Evolutionary conservation across 2,329 filamentous ascomycete species (phyloP).

Genomic region (Balansia obtecta): DNA sequence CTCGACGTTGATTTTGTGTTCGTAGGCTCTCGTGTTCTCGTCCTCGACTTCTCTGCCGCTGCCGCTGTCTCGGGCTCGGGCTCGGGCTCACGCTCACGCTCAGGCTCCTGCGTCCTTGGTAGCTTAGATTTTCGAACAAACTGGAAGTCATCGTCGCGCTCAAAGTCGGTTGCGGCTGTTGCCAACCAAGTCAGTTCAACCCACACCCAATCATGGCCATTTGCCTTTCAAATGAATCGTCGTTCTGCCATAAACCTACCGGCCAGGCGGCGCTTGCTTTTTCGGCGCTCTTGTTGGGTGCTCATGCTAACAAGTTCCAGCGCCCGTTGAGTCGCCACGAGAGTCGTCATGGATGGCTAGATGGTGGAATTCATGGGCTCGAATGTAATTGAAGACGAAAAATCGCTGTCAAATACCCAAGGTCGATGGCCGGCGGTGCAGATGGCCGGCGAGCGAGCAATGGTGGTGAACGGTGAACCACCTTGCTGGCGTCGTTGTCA

Average conservation of each 20-base stretch:
- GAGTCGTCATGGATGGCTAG: conserved; percentile 56
- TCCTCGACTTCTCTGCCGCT: conserved; percentile 23
- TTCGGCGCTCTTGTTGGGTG: conserved; percentile 48
- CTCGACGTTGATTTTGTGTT: not conserved
- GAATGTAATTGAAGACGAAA: not conserved
- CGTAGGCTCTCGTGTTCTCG: not conserved
- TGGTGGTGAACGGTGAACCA: conserved; percentile 1
- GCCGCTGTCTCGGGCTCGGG: conserved; percentile 16
- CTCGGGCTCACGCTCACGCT: conserved; percentile 16
- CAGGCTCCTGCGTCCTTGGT: conserved; percentile 43
- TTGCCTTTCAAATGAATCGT: not conserved
- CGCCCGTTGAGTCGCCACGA: conserved; percentile 51
- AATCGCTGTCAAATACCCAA: not conserved
- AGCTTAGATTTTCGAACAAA: conserved; percentile 59
- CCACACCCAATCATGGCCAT: not conserved
- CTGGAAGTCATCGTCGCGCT: conserved; percentile 66
- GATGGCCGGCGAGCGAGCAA: not conserved
- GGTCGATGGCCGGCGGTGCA: not conserved
- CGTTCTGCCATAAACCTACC: conserved; percentile 30
- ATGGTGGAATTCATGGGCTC: conserved; percentile 9
- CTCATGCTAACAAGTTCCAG: conserved; percentile 58
- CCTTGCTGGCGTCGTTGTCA: conserved; percentile 7
- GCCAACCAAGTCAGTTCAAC: not conserved
- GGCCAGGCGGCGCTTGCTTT: conserved; percentile 48
- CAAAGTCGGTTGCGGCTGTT: conserved; percentile 37